phyloP scores from a whole-genome alignment of 2,329 filamentous ascomycete genomes.

The Triangularia verruculosa region DNA sequence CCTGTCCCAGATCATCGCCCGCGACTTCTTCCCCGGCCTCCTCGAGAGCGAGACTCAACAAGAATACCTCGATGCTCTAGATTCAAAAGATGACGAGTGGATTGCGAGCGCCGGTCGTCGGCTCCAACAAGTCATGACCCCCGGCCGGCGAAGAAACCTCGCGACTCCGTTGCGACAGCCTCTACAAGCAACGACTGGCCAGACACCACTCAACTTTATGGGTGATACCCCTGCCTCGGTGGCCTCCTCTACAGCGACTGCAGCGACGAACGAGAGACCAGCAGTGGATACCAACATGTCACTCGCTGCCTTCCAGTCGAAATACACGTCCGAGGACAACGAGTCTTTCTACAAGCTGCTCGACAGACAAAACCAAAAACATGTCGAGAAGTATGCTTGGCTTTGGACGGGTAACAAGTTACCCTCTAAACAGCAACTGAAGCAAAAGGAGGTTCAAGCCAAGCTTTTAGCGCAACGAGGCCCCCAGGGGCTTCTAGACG shows the following conservation, averaged over 20 bases:
- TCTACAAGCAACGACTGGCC: slow-evolving; percentile 36
- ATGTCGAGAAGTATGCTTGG: slow-evolving; percentile 82
- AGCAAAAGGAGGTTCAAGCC: slow-evolving; percentile 60
- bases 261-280: slow-evolving; percentile 33
- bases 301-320: slow-evolving; percentile 80
- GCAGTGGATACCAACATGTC: slow-evolving; percentile 71
- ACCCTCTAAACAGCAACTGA: slow-evolving; percentile 72
- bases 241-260: slow-evolving; percentile 35
- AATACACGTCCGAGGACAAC: slow-evolving; percentile 97
- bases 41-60: slow-evolving; percentile 82
- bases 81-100: slow-evolving; percentile 81
- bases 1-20: slow-evolving; percentile 88
- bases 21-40: slow-evolving; percentile 94
- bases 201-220: slow-evolving; percentile 64
- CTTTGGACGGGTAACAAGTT: slow-evolving; percentile 87
- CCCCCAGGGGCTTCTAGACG: slow-evolving; percentile 43
- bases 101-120: slow-evolving; percentile 75
- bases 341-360: slow-evolving; percentile 92
- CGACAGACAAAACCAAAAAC: slow-evolving; percentile 85
- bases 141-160: slow-evolving; percentile 48
- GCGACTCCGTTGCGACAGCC: slow-evolving; percentile 26
- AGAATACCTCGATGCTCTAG: slow-evolving; percentile 88
- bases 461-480: slow-evolving; percentile 32
- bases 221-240: slow-evolving; percentile 71
- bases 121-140: slow-evolving; percentile 77